Conservation (phyloP, 2,329 filamentous ascomycete genomes). For the Sphaerulina musiva region DNA sequence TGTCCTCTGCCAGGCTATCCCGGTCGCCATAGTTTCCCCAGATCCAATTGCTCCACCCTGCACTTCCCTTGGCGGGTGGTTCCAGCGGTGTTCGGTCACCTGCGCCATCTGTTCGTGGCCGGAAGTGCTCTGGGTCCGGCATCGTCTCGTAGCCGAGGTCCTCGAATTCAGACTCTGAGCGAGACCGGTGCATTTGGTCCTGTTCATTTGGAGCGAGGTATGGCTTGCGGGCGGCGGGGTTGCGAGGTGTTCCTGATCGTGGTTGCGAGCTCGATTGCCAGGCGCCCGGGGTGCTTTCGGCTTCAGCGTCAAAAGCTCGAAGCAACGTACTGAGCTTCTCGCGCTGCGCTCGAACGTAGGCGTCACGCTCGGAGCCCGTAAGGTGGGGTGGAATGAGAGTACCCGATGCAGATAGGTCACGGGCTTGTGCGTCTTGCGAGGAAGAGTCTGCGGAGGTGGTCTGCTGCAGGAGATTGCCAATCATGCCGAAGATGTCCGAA, state of each 20-base stretch:
- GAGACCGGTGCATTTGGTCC: constrained; percentile 62
- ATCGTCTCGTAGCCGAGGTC: constrained; percentile 35
- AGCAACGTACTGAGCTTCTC: constrained; percentile 69
- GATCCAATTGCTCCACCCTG: constrained; percentile 34
- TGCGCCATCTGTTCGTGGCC: constrained; percentile 10
- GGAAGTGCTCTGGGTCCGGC: constrained; percentile 32
- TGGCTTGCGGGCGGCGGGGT: constrained; percentile 26
- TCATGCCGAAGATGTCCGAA: constrained; percentile 67
- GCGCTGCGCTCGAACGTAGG: constrained; percentile 70
- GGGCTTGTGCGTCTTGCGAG: constrained; percentile 38
- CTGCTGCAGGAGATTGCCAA: constrained; percentile 65
- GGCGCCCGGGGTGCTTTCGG: constrained; percentile 43
- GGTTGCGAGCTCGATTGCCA: constrained; percentile 20
- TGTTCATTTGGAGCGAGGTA: constrained; percentile 22
- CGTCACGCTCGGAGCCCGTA: constrained; percentile 60
- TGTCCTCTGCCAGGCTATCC: constrained; percentile 29
- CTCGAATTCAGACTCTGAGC: constrained; percentile 83
- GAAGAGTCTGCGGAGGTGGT: constrained; percentile 33
- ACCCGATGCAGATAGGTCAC: constrained; percentile 52
- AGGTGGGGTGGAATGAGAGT: constrained; percentile 66
- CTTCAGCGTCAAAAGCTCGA: constrained; percentile 72
- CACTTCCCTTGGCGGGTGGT: constrained; percentile 13
- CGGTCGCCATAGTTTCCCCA: constrained; percentile 37
- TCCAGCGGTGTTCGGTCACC: background rate
- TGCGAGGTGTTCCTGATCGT: constrained; percentile 21